Evolutionary conservation across 805 yeast species (phyloP).

Genomic region (Candida pseudofarinosa): DNA sequence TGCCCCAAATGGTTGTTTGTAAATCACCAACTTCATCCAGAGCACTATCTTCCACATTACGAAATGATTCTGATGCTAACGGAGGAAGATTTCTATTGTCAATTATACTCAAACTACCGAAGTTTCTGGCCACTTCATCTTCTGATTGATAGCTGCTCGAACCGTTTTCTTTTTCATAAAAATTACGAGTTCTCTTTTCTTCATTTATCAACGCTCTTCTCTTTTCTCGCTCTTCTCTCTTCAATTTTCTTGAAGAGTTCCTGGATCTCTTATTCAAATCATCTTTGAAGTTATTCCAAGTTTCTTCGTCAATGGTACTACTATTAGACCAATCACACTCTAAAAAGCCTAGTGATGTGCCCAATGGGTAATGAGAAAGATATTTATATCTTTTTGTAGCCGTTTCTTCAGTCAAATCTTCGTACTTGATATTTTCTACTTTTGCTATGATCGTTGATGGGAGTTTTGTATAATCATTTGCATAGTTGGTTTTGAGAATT

Average conservation of each 20-base stretch:
- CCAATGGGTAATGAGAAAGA: slow-evolving; percentile 76
- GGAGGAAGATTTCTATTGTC: slow-evolving; percentile 36
- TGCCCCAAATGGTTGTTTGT: slow-evolving; percentile 75
- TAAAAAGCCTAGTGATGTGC: slow-evolving; percentile 76
- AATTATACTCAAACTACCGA: slow-evolving; percentile 34
- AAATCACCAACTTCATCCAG: slow-evolving; percentile 15
- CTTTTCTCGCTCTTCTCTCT: slow-evolving; percentile 59
- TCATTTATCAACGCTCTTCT: slow-evolving; percentile 52
- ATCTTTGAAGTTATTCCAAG: slow-evolving; percentile 44
- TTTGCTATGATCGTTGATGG: slow-evolving; percentile 62
- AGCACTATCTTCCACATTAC: slow-evolving; percentile 5
- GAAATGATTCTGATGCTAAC: slow-evolving; percentile 13
- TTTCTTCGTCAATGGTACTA: slow-evolving; percentile 27
- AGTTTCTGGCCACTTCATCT: slow-evolving; percentile 15
- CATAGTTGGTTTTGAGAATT: slow-evolving; percentile 60
- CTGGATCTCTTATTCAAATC: slow-evolving; percentile 59
- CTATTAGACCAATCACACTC: slow-evolving; percentile 75
- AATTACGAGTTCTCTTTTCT: slow-evolving; percentile 55
- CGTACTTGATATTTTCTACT: slow-evolving; percentile 68
- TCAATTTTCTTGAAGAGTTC: slow-evolving; percentile 43
- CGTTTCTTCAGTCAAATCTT: slow-evolving; percentile 58
- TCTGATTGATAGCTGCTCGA: slow-evolving; percentile 1
- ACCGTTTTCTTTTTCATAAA: slow-evolving; percentile 58
- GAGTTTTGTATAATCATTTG: slow-evolving; percentile 52
- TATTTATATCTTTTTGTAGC: slow-evolving; percentile 63